Conservation (phyloP, 768 basidiomycete species). For the Boletus pseudo-olivaceus region DNA sequence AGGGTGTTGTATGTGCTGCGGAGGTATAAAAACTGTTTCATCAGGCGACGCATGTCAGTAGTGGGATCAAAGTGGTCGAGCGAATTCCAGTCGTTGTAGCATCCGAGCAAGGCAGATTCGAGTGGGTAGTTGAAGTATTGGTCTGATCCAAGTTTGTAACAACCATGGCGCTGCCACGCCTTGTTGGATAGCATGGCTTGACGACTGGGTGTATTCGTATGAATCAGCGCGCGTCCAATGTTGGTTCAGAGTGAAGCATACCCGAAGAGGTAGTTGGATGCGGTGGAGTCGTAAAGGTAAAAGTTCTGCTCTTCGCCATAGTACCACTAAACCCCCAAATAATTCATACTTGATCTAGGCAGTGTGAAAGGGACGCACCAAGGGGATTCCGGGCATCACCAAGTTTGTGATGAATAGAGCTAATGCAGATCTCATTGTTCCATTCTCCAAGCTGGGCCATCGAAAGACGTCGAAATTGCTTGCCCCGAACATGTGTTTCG, state of each 20-base stretch:
- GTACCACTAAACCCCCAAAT: conserved; percentile 47
- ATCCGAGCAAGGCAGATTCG: conserved; percentile 74
- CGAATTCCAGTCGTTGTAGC: conserved; percentile 87
- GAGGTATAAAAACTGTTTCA: conserved; percentile 69
- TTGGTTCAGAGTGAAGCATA: conserved; percentile 30
- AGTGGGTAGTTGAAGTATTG: conserved; percentile 95
- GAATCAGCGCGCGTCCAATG: not conserved
- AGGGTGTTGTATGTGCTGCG: conserved; percentile 67
- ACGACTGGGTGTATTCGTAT: conserved; percentile 50
- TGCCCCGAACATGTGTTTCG: conserved; percentile 87
- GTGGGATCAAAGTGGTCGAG: conserved; percentile 96
- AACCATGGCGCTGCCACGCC: conserved; percentile 93
- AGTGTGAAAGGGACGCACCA: conserved; percentile 43
- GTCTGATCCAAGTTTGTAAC: conserved; percentile 83
- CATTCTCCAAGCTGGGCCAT: conserved; percentile 87
- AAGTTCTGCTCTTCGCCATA: conserved; percentile 94
- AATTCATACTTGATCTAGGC: not conserved
- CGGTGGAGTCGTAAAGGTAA: conserved; percentile 84
- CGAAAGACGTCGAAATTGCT: conserved; percentile 94
- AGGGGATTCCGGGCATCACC: conserved; percentile 82
- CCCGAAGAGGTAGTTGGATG: conserved; percentile 90
- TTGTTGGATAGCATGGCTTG: conserved; percentile 83
- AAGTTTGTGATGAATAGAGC: conserved; percentile 76
- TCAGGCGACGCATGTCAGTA: conserved; percentile 66
- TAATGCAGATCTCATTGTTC: conserved; percentile 70